These are phyloP conservation scores for Blastomyces percursus DNA, from an alignment of 2,329 filamentous ascomycete species.

Conservation along the genomic window DNA sequence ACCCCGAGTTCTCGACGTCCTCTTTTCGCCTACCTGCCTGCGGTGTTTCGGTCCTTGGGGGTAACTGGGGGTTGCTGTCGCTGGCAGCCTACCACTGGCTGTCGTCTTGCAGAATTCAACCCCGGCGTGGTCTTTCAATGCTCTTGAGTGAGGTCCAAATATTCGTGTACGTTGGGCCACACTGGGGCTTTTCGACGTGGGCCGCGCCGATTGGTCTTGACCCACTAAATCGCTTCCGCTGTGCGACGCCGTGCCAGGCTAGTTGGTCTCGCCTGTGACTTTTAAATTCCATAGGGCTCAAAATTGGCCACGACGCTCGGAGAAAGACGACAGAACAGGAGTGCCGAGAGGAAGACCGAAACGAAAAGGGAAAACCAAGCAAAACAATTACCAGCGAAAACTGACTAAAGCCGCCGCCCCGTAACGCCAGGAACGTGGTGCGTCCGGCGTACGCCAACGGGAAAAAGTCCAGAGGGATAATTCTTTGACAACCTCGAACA, in stretches of 20 bases:
- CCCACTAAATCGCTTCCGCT: not conserved
- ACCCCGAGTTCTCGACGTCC: not conserved
- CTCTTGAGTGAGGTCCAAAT: constrained; percentile 5
- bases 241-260: not conserved
- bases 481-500: not conserved
- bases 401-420: constrained; percentile 4
- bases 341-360: constrained; percentile 5
- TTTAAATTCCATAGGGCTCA: constrained; percentile 2
- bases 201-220: constrained; percentile 13
- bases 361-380: not conserved
- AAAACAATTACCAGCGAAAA: not conserved
- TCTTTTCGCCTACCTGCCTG: not conserved
- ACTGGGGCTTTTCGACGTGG: constrained; percentile 11
- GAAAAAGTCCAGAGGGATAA: not conserved
- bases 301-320: not conserved
- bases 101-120: constrained; percentile 4
- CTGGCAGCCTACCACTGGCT: not conserved
- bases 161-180: constrained; percentile 7
- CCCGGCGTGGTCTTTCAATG: constrained; percentile 8
- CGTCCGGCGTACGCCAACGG: not conserved
- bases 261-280: not conserved
- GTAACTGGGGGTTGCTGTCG: not conserved
- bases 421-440: constrained; percentile 3
- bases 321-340: constrained; percentile 1
- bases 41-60: not conserved